Base-by-base conservation (phyloP, 2,329 filamentous ascomycete species). In the Didymella keratinophila region DNA sequence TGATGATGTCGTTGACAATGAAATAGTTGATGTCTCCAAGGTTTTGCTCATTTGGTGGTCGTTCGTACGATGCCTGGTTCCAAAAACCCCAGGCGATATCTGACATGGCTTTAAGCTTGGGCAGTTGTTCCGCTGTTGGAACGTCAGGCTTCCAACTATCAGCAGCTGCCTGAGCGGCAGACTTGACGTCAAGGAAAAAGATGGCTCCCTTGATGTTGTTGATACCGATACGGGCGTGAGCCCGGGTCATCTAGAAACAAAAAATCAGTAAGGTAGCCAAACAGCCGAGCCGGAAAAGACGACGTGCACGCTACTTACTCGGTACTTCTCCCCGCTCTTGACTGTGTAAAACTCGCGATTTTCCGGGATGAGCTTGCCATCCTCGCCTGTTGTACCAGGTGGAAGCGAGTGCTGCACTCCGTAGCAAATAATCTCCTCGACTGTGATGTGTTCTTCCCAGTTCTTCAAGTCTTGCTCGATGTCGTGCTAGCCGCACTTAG, bases 41-140 rank as follows among this genome's bases (percentile, higher is more conserved):
- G 2, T 42, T 32, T 25, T n/a, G n/a, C 36, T 25, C 18, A 12
- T 32, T 30, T 9, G 8, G n/a, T 32, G n/a, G n/a, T 34, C 28
- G 23, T 1, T 44, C 4, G 28, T 14, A 16, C 21, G 32, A 27
- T 1, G 28, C 47, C 12, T 37, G 10, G 9, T 50, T 50, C 47
- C 47, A 50, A 27, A 42, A 50, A 2, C 23, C 47, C 47, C 47
- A 50, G 18, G 47, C 20, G 20, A 50, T 20, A n/a, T 50, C 47
- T 11, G 47, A 50, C 1, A 42, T 32, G 7, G 36, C 20, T 8
- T 18, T 50, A 11, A 50, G 47, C 18, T 39, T 18, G 6, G 47
- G 47, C 25, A 50, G 18, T n/a, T 11, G 27, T 20, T 50, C 37
- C 1, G 37, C 25, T 32, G 25, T 50, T n/a, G 47, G 47, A 4